Evolutionary conservation across 805 yeast species (phyloP), one percentile per base, ranked within the genome.

Genomic region (Candida succiphila): DNA sequence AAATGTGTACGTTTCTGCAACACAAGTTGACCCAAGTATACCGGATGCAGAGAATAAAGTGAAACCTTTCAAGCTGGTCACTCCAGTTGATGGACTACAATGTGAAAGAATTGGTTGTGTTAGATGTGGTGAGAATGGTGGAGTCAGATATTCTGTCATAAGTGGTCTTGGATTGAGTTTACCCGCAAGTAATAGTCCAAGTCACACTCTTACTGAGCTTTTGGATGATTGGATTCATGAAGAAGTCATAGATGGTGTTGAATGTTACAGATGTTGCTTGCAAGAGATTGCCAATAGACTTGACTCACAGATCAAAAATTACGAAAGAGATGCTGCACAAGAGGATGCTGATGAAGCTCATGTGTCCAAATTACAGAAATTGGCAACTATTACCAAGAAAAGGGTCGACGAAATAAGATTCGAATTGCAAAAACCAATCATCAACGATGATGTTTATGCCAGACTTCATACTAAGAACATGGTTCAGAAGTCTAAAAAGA

Each of bases 81-180:
- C 96, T 0, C 97, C 97, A 0, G 87, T 89, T 13, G 97, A 89
- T 58, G 97, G 97, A 3, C 61, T 83, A 4, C 71, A 78, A 19
- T 89, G 87, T 7, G 94, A 85, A 48, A 67, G 96, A 47, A 87
- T 89, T 32, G 95, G 95, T 1, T 89, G 97, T 53, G 65, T 84
- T 33, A 65, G 66, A 13, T 89, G 97, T 67, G 95, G 96, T 37
- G 96, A 89, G 48, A 84, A 77, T 55, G 96, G 95, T 35, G 96
- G 96, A 2, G 78, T 88, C 14, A 68, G 96, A 39, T 80, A 78
- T 42, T 79, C 92, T 1, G 83, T 85, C 0, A 68, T 77, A 34
- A 75, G 84, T 46, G 89, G 92, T 0, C 53, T 83, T 32, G 76
- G 83, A 43, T 65, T 83, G 43, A 82, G 78, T 40, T 60, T 83